Percentiles rank a stretch among this genome's conserved stretches.
Conservation (phyloP, 176 grass and related monocot species). For the Canna indica region DNA sequence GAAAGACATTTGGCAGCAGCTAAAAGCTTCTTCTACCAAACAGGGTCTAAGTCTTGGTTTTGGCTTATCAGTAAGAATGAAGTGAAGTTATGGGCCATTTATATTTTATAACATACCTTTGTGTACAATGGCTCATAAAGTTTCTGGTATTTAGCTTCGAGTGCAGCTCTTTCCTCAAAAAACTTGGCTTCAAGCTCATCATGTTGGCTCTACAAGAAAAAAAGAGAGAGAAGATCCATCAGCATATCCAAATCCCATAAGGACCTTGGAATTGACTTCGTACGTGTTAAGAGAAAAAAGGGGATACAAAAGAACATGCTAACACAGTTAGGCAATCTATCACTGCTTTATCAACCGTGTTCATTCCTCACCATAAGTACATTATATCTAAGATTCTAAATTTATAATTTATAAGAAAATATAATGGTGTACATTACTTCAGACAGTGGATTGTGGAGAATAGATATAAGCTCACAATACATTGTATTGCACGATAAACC, state of each 20-base stretch:
- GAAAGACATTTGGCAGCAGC: too few relatives aligned
- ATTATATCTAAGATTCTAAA: background rate
- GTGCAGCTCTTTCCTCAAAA: slow-evolving; percentile 14
- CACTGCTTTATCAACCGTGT: background rate
- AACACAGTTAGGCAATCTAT: background rate
- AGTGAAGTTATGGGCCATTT: too few relatives aligned
- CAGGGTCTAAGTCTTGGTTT: too few relatives aligned
- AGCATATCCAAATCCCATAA: background rate
- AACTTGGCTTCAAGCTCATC: slow-evolving; percentile 21
- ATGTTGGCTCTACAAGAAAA: slow-evolving; percentile 8
- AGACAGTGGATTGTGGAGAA: too few relatives aligned
- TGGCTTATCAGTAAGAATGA: too few relatives aligned
- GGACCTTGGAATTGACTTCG: background rate
- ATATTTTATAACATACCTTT: background rate
- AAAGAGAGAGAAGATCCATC: background rate
- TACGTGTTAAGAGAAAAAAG: background rate
- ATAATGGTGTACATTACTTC: background rate
- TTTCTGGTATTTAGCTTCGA: slow-evolving; percentile 19
- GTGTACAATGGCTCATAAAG: slow-evolving; percentile 12
- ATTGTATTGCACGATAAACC: too few relatives aligned
- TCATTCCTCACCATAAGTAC: background rate
- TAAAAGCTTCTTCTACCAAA: too few relatives aligned
- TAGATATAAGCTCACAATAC: too few relatives aligned
- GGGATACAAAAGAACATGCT: background rate
- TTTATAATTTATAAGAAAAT: background rate